Base-by-base conservation (phyloP, 768 basidiomycete genomes). In the Russula dissimulans region DNA sequence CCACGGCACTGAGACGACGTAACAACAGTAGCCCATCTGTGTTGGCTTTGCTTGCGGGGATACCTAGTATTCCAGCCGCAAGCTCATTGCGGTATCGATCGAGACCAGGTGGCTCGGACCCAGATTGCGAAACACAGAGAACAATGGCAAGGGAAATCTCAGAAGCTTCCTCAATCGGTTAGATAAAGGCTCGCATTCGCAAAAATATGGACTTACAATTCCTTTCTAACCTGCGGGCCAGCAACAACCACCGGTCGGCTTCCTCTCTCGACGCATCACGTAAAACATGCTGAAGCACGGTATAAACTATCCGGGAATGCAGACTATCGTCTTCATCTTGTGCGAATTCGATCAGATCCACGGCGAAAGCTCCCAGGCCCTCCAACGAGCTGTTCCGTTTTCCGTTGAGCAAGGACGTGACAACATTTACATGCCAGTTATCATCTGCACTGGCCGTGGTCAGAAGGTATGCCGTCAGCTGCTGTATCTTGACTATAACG, bases 81-180 rank as follows among this genome's bases (percentile, higher is more conserved):
- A 95, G 78, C 71, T 97, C 93, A 69, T 95, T 97, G 18, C 94
- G 82, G 68, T 87, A 89, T 18, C 91, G 79, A 65, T 89, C 86
- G 26, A 95, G 77, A 18, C 81, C 81, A 0, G 79, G 80, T 8
- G 84, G 83, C 64, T 94, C 92, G 1, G 83, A 77, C 0, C 85
- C 83, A 26, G 79, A 78, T 22, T 76, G 73, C 10, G 84, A 78
- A 44, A 93, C 73, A 3, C 85, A 80, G 9, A 78, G 72, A 7
- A 87, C 70, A 56, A 97, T 80, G 1, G 84, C 80, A 65, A 91
- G 77, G 0, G 86, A 78, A 0, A 86, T 80, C 66, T 84, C 78
- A 0, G 88, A 86, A 2, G 86, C 94, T 95, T 61, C 8, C 32
- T 15, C 44, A 4, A 14, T 18, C 22, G 34, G 56, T 54, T 60